Percentiles rank a stretch among this genome's conserved stretches.
These are phyloP conservation scores for Marchantia polymorpha DNA, from an alignment of 225 moss, liverwort and hornwort species.

Conservation along the genomic window DNA sequence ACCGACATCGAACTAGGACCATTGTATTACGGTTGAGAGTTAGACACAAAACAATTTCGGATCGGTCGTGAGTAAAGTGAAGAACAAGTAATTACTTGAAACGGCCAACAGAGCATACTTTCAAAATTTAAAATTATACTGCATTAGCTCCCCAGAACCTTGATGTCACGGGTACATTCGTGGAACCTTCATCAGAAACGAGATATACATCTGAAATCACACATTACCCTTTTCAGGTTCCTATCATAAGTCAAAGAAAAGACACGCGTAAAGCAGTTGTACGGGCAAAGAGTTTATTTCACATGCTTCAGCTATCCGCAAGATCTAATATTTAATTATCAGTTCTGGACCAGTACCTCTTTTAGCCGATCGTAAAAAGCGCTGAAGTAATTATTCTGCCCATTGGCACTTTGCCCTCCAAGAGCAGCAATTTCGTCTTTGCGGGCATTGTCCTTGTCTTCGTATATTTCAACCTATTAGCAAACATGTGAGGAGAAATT, in stretches of 20 bases:
- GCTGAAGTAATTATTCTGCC: conserved; percentile 74
- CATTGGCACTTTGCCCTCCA: conserved; percentile 65
- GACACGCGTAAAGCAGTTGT: background rate
- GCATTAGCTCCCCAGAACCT: background rate
- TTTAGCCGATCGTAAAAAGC: conserved; percentile 88
- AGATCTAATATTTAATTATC: background rate
- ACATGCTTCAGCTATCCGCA: background rate
- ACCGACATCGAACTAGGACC: background rate
- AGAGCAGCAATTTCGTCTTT: conserved; percentile 71
- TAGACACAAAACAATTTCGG: no score
- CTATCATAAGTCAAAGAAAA: background rate
- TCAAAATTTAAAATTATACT: background rate
- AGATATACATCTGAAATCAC: background rate
- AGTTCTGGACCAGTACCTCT: conserved; percentile 39
- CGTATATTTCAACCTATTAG: conserved; percentile 63
- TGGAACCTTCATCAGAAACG: background rate
- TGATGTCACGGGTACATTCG: background rate
- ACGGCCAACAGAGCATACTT: background rate
- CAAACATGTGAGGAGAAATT: background rate
- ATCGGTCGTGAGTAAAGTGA: background rate
- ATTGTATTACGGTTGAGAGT: background rate
- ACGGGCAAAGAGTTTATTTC: background rate
- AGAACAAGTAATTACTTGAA: background rate
- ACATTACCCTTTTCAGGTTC: background rate
- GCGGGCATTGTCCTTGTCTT: conserved; percentile 76